These are phyloP conservation scores for Ustilago curta DNA, from an alignment of 1,284 basidiomycete species.

Conservation along the genomic window DNA sequence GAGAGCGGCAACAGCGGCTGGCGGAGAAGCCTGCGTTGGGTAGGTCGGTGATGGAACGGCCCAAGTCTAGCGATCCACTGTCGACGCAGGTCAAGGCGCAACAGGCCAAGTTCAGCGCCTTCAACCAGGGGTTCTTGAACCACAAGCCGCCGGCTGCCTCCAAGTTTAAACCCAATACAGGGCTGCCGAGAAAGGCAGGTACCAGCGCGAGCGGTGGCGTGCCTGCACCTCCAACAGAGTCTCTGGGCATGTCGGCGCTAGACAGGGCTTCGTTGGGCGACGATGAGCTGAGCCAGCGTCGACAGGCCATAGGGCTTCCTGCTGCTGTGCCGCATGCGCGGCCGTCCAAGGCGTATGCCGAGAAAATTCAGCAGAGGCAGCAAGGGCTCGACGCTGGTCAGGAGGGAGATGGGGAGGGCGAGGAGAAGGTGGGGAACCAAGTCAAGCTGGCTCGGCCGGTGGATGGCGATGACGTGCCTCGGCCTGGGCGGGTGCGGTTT, in stretches of 20 bases:
- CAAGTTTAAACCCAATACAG: conserved; percentile 29
- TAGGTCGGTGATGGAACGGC: conserved; percentile 39
- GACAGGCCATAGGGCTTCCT: conserved; percentile 53
- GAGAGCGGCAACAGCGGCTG: conserved; percentile 16
- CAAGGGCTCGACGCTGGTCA: conserved; percentile 7
- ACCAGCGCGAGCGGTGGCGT: background rate
- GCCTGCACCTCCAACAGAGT: conserved; percentile 41
- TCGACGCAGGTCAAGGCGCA: conserved; percentile 16
- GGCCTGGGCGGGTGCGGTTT: conserved; percentile 47
- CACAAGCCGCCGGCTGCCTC: conserved; percentile 34
- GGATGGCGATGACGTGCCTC: conserved; percentile 38
- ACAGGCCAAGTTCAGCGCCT: conserved; percentile 53
- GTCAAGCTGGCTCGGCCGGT: conserved; percentile 36
- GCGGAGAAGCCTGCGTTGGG: conserved; percentile 42
- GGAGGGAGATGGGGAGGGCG: conserved; percentile 8
- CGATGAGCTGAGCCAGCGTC: conserved; percentile 38
- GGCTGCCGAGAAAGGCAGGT: conserved; percentile 9
- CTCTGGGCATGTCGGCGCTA: conserved; percentile 61
- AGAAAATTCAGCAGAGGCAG: conserved; percentile 49
- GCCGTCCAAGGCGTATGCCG: conserved; percentile 65
- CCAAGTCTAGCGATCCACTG: background rate
- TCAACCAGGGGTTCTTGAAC: conserved; percentile 61
- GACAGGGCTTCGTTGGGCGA: conserved; percentile 57
- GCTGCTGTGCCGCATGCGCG: conserved; percentile 64
- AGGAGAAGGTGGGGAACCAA: conserved; percentile 4